Conservation (phyloP, 1,139 yeast genomes). For the Pneumocystis oryctolagi region DNA sequence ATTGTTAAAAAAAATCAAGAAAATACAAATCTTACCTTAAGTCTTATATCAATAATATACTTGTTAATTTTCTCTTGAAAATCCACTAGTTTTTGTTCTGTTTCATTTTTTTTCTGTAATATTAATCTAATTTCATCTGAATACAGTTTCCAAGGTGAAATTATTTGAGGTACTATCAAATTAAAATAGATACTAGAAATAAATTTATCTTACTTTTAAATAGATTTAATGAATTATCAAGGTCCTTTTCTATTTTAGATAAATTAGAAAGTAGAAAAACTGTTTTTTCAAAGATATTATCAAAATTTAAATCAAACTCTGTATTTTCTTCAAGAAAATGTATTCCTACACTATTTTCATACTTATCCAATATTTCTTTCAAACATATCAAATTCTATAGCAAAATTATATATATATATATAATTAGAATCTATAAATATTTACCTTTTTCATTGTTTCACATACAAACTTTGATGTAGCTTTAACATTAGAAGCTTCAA, state of each 20-base stretch:
- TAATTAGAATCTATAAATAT: background rate
- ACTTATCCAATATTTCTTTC: background rate
- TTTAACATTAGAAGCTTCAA: background rate
- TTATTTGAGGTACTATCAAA: background rate
- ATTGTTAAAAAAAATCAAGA: background rate
- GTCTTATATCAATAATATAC: slow-evolving; percentile 6
- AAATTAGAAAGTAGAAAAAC: background rate
- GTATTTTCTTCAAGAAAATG: background rate
- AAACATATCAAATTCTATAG: background rate
- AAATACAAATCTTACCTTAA: background rate
- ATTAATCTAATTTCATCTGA: background rate
- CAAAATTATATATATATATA: background rate
- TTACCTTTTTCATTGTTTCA: background rate
- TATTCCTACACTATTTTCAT: background rate
- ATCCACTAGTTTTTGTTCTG: background rate
- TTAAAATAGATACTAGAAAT: background rate
- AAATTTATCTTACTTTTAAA: background rate
- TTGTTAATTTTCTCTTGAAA: slow-evolving; percentile 6
- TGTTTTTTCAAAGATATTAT: background rate
- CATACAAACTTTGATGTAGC: background rate
- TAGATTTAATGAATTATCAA: background rate
- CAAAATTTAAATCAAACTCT: background rate
- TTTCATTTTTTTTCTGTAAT: background rate
- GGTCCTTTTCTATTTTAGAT: slow-evolving; percentile 1
- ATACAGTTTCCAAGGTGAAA: slow-evolving; percentile 6